Evolutionary conservation across 768 basidiomycete genomes (phyloP).

Genomic region (Clitopilus passeckerianus): DNA sequence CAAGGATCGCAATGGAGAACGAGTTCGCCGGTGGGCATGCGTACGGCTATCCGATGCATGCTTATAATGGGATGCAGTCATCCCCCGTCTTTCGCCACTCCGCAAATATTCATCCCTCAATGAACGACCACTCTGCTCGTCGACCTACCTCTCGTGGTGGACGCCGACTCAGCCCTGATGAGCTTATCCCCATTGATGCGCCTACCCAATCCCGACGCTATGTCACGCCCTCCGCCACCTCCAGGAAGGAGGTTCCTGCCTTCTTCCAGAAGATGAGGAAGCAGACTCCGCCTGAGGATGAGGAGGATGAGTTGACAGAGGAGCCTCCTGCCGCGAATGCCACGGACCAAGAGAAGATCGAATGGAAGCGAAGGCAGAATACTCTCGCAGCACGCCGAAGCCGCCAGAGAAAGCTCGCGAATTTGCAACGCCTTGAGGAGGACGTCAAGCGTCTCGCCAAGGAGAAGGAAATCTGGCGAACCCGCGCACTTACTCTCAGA

Average conservation of each 20-base stretch:
- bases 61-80: background rate
- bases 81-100: background rate
- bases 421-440: conserved; percentile 63
- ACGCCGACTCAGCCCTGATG: conserved; percentile 38
- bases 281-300: conserved; percentile 37
- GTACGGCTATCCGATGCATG: background rate
- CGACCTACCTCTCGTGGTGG: conserved; percentile 10
- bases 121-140: conserved; percentile 3
- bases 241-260: conserved; percentile 73
- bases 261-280: conserved; percentile 56
- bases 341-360: conserved; percentile 60
- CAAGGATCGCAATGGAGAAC: background rate
- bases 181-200: conserved; percentile 66
- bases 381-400: conserved; percentile 82
- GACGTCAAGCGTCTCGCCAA: conserved; percentile 42
- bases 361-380: conserved; percentile 77
- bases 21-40: background rate
- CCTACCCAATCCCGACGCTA: conserved; percentile 82
- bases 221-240: conserved; percentile 65
- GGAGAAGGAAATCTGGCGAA: conserved; percentile 63
- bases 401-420: conserved; percentile 67
- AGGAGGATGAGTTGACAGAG: conserved; percentile 48
- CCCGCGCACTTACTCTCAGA: conserved; percentile 43
- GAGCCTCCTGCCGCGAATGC: conserved; percentile 34
- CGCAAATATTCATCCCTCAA: background rate